These are phyloP conservation scores for Trichophyton schoenleinii DNA, from an alignment of 2,329 filamentous ascomycete species.

Conservation along the genomic window DNA sequence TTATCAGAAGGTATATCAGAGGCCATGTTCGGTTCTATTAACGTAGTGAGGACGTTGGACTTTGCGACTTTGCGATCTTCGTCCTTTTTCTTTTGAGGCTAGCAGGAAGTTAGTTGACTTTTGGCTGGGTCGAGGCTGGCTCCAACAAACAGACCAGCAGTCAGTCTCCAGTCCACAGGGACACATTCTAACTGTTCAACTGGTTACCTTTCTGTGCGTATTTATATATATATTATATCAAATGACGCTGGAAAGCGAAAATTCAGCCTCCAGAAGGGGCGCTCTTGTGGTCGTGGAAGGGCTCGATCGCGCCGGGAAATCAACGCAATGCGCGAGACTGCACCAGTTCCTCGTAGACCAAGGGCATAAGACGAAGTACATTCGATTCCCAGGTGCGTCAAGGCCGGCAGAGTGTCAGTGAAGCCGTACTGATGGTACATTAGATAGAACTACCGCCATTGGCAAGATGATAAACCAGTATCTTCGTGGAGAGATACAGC, in stretches of 20 bases:
- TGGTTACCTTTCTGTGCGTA: no score
- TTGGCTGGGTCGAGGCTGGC: not conserved
- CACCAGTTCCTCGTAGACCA: conserved; percentile 39
- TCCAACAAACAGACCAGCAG: not conserved
- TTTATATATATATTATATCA: not conserved
- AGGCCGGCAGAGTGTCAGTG: not conserved
- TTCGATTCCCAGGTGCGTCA: conserved; percentile 54
- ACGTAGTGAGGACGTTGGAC: not conserved
- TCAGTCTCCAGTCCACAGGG: not conserved
- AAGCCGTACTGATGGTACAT: conserved; percentile 7
- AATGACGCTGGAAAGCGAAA: not conserved
- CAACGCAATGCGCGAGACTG: conserved; percentile 69
- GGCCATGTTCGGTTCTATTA: not conserved
- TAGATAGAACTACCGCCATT: conserved; percentile 72
- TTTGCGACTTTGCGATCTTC: not conserved
- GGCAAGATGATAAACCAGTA: conserved; percentile 80
- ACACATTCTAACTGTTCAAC: not conserved
- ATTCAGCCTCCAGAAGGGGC: conserved; percentile 33
- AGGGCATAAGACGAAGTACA: conserved; percentile 43
- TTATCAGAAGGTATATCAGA: conserved; percentile 21
- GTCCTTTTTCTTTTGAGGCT: not conserved
- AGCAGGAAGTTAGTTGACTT: not conserved
- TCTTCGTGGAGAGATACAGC: conserved; percentile 55
- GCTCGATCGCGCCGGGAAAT: conserved; percentile 81
- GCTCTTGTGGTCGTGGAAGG: conserved; percentile 77